Evolutionary conservation across 2,329 filamentous ascomycete genomes (phyloP).

Genomic region (Coniosporium tulheliwenetii): DNA sequence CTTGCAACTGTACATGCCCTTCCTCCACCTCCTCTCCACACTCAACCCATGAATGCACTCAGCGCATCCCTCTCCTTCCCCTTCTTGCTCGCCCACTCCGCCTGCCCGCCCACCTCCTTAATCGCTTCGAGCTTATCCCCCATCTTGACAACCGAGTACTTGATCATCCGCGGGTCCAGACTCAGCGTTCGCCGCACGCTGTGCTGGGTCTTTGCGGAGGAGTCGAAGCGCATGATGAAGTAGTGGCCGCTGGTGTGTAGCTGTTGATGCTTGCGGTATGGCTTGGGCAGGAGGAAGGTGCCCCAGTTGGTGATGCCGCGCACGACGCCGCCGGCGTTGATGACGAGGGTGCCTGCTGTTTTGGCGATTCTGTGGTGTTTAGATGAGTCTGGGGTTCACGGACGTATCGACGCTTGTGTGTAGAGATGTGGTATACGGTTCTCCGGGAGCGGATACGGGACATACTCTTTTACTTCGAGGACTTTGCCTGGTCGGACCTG

Average conservation of each 20-base stretch:
- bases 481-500: slow-evolving; percentile 88
- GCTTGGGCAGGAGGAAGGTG: slow-evolving; percentile 69
- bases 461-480: slow-evolving; percentile 87
- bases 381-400: slow-evolving; percentile 2
- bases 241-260: slow-evolving; percentile 80
- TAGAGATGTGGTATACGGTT: slow-evolving; percentile 1
- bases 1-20: too few relatives aligned
- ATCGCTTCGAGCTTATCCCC: slow-evolving; percentile 51
- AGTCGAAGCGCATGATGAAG: slow-evolving; percentile 95
- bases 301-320: slow-evolving; percentile 94
- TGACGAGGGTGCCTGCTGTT: slow-evolving; percentile 67
- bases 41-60: too few relatives aligned
- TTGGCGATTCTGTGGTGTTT: slow-evolving; percentile 56
- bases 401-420: neutral
- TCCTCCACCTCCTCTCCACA: too few relatives aligned
- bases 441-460: slow-evolving; percentile 11
- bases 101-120: slow-evolving; percentile 38
- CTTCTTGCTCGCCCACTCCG: slow-evolving; percentile 30
- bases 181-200: slow-evolving; percentile 59
- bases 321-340: slow-evolving; percentile 73
- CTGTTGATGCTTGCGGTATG: slow-evolving; percentile 65
- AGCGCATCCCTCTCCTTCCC: too few relatives aligned
- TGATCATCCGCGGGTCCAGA: slow-evolving; percentile 81
- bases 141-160: slow-evolving; percentile 74
- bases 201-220: slow-evolving; percentile 56